Conservation (phyloP, 1,284 basidiomycete genomes). For the Porodaedalea pini region DNA sequence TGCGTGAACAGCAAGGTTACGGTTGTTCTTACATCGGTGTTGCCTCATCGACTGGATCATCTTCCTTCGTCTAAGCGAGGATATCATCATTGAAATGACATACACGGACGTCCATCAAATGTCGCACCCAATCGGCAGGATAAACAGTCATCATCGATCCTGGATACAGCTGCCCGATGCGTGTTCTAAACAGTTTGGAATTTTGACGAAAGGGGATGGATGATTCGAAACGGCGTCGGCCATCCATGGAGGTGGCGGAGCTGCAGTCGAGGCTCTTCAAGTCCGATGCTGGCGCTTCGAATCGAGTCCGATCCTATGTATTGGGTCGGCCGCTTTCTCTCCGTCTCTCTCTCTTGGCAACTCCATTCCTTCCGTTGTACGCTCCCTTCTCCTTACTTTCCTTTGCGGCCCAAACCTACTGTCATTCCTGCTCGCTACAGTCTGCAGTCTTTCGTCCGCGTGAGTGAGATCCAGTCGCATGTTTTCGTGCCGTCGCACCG, state of each 20-base stretch:
- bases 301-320: background rate
- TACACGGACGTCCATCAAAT: background rate
- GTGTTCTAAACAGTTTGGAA: background rate
- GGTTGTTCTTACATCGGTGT: background rate
- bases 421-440: background rate
- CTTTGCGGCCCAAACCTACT: background rate
- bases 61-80: background rate
- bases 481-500: background rate
- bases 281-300: conserved; percentile 1
- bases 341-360: background rate
- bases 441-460: background rate
- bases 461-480: conserved; percentile 3
- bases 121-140: background rate
- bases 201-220: conserved; percentile 8
- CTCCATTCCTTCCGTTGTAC: background rate
- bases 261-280: background rate
- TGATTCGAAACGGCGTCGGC: conserved; percentile 1
- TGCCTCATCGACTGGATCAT: background rate
- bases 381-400: conserved; percentile 1
- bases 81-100: conserved; percentile 5
- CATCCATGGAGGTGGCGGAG: background rate
- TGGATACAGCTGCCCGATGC: conserved; percentile 9
- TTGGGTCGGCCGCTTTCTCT: background rate
- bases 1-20: background rate
- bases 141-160: background rate